Evolutionary conservation across 164 flowering plant species (phyloP).

Genomic region (Protea cynaroides): DNA sequence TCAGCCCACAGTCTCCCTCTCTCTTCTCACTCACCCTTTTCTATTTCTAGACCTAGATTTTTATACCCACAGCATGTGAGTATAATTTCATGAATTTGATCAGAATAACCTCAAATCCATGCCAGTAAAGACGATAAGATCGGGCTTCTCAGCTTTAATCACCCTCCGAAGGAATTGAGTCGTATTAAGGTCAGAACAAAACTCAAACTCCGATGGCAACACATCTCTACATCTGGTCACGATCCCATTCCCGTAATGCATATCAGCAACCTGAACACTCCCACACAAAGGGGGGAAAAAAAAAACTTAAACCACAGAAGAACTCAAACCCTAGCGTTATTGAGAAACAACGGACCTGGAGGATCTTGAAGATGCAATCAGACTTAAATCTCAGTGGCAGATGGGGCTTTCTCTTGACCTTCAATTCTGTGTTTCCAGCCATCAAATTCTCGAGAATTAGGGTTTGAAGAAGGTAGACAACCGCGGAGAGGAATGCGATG

Average conservation of each 20-base stretch:
- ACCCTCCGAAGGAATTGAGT: slow-evolving; percentile 57
- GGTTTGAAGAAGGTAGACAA: slow-evolving; percentile 32
- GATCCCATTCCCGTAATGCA: slow-evolving; percentile 78
- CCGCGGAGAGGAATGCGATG: slow-evolving; percentile 16
- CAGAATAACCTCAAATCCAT: not conserved
- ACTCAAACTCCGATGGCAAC: slow-evolving; percentile 35
- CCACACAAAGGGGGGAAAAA: too few relatives aligned
- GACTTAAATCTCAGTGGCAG: slow-evolving; percentile 72
- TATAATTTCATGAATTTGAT: not conserved
- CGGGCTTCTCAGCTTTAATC: slow-evolving; percentile 75
- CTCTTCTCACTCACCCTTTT: too few relatives aligned
- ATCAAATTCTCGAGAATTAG: slow-evolving; percentile 26
- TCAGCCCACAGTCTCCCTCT: too few relatives aligned
- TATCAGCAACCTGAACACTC: slow-evolving; percentile 63
- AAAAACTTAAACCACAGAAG: slow-evolving; percentile 1
- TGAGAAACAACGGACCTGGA: slow-evolving; percentile 37
- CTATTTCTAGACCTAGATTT: too few relatives aligned
- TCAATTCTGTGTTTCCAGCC: slow-evolving; percentile 21
- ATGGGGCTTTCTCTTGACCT: slow-evolving; percentile 41
- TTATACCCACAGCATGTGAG: too few relatives aligned
- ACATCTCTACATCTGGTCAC: slow-evolving; percentile 73
- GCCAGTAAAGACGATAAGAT: slow-evolving; percentile 87
- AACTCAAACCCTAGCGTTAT: not conserved
- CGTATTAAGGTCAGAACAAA: slow-evolving; percentile 82
- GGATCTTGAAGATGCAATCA: slow-evolving; percentile 87